Evolutionary conservation across 768 basidiomycete species (phyloP).

Genomic region (Antrodiella citrinella): DNA sequence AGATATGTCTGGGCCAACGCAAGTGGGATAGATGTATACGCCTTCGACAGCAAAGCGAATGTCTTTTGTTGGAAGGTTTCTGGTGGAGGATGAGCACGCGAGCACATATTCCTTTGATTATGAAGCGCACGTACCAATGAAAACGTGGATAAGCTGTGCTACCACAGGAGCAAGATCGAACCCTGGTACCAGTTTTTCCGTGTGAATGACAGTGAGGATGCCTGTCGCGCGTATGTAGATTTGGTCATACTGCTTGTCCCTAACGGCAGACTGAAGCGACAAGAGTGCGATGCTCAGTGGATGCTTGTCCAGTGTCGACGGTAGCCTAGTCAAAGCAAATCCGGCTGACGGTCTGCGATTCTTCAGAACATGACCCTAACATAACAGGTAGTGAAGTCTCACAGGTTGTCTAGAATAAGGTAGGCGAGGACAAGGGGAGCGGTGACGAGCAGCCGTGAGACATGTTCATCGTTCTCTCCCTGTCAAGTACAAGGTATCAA

Average conservation of each 20-base stretch:
- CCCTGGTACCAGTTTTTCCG: conserved; percentile 35
- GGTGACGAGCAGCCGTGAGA: conserved; percentile 36
- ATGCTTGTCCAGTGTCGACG: conserved; percentile 33
- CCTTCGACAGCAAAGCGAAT: conserved; percentile 46
- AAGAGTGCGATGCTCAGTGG: conserved; percentile 41
- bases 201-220: conserved; percentile 33
- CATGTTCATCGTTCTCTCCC: conserved; percentile 16
- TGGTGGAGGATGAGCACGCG: conserved; percentile 17
- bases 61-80: conserved; percentile 54
- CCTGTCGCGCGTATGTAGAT: conserved; percentile 43
- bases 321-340: conserved; percentile 48
- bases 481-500: too few species aligned
- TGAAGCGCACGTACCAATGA: conserved; percentile 40
- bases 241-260: conserved; percentile 45
- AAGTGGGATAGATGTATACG: conserved; percentile 56
- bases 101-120: neutral
- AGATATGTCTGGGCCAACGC: conserved; percentile 50
- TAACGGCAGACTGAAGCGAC: conserved; percentile 40
- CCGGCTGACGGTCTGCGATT: conserved; percentile 49
- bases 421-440: conserved; percentile 59
- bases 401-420: conserved; percentile 58
- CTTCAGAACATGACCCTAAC: too few species aligned
- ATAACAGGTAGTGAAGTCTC: too few species aligned
- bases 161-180: conserved; percentile 38
- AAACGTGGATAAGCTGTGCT: conserved; percentile 34